These are phyloP conservation scores for Annulohypoxylon maeteangense DNA, from an alignment of 495 filamentous ascomycete species.

Conservation along the genomic window DNA sequence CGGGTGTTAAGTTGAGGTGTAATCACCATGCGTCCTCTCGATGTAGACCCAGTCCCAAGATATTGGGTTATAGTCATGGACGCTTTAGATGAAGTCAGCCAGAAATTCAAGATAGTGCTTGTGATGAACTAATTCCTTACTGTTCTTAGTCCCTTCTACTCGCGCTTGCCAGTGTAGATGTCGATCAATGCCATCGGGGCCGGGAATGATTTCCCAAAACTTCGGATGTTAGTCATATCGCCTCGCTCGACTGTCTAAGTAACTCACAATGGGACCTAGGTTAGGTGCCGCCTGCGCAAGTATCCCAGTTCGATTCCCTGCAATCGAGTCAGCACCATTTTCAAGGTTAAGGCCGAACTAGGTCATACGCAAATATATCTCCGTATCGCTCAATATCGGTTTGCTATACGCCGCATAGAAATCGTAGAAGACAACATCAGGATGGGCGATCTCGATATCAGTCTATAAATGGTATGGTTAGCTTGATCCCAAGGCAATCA, in stretches of 20 bases:
- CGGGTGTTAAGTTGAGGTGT: slow-evolving; percentile 57
- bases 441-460: slow-evolving; percentile 64
- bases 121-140: slow-evolving; percentile 25
- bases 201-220: slow-evolving; percentile 60
- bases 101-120: neutral
- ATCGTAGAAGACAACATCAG: slow-evolving; percentile 64
- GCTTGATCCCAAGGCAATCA: neutral
- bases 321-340: slow-evolving; percentile 35
- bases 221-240: slow-evolving; percentile 11
- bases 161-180: slow-evolving; percentile 67
- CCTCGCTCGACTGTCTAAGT: neutral
- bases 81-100: slow-evolving; percentile 6
- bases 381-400: slow-evolving; percentile 37
- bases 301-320: slow-evolving; percentile 62
- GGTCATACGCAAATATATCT: slow-evolving; percentile 40
- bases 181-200: slow-evolving; percentile 64
- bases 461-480: slow-evolving; percentile 48
- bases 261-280: slow-evolving; percentile 59
- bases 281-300: slow-evolving; percentile 70
- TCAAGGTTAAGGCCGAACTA: slow-evolving; percentile 5
- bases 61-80: slow-evolving; percentile 66
- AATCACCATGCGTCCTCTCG: slow-evolving; percentile 63
- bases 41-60: slow-evolving; percentile 63
- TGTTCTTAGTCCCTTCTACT: slow-evolving; percentile 57
- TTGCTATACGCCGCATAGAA: slow-evolving; percentile 63